phyloP scores from a whole-genome alignment of 345 rosid genomes.

The Pistacia integerrima region DNA sequence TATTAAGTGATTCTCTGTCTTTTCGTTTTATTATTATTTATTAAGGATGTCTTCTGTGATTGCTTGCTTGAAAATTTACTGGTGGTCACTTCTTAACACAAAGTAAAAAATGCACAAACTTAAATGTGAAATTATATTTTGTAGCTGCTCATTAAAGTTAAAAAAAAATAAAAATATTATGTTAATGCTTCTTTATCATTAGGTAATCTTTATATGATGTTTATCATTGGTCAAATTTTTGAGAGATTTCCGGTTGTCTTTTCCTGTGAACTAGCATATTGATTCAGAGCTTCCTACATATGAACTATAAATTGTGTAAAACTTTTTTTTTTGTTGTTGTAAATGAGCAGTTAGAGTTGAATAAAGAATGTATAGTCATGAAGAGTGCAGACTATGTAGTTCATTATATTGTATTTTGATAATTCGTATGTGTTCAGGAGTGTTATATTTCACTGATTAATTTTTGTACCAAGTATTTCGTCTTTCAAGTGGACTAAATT shows the following conservation, averaged over 20 bases:
- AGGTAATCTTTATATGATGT: neutral
- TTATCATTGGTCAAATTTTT: neutral
- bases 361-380: neutral
- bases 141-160: neutral
- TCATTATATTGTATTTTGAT: neutral
- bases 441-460: too few species aligned
- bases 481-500: constrained; percentile 3
- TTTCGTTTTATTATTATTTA: neutral
- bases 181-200: neutral
- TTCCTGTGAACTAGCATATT: neutral
- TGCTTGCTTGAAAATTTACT: neutral
- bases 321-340: neutral
- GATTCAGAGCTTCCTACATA: neutral
- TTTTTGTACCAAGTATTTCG: neutral
- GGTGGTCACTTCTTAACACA: neutral
- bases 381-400: neutral
- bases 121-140: neutral
- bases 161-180: neutral
- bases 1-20: neutral
- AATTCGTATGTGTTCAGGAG: neutral
- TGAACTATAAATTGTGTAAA: neutral
- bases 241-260: neutral
- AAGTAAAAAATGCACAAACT: neutral
- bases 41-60: neutral
- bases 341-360: neutral